Evolutionary conservation across 768 basidiomycete genomes (phyloP).

Genomic region (Hypsizygus marmoreus): DNA sequence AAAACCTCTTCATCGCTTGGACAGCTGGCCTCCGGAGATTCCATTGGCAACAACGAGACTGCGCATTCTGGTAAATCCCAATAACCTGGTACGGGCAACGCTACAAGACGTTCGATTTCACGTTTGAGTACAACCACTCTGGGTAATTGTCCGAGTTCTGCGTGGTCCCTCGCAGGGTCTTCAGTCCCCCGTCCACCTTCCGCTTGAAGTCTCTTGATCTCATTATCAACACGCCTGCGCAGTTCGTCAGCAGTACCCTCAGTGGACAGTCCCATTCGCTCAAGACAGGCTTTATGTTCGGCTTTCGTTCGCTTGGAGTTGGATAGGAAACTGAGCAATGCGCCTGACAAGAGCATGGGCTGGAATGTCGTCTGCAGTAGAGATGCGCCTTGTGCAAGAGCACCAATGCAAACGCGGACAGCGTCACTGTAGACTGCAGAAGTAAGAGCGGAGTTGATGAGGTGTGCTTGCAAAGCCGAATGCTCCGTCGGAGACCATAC

Average conservation of each 20-base stretch:
- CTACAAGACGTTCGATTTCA: slow-evolving; percentile 45
- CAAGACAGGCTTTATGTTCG: slow-evolving; percentile 41
- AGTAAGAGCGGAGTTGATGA: slow-evolving; percentile 43
- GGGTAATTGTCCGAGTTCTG: slow-evolving; percentile 45
- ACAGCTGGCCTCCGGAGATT: slow-evolving; percentile 20
- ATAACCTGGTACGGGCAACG: slow-evolving; percentile 48
- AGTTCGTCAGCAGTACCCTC: slow-evolving; percentile 40
- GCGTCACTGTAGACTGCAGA: slow-evolving; percentile 30
- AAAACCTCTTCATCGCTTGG: slow-evolving; percentile 44
- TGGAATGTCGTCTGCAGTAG: slow-evolving; percentile 51
- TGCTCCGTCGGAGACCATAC: slow-evolving; percentile 47
- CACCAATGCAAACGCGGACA: slow-evolving; percentile 50
- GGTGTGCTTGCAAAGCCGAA: slow-evolving; percentile 38
- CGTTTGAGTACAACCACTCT: slow-evolving; percentile 45
- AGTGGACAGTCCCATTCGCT: slow-evolving; percentile 39
- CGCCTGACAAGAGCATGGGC: slow-evolving; percentile 47
- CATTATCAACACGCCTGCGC: slow-evolving; percentile 36
- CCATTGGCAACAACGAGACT: slow-evolving; percentile 25
- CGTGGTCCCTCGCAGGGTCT: slow-evolving; percentile 27
- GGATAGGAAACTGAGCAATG: slow-evolving; percentile 41
- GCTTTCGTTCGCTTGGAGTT: slow-evolving; percentile 35
- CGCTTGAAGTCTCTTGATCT: slow-evolving; percentile 35
- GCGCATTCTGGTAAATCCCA: slow-evolving; percentile 49
- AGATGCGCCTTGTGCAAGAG: slow-evolving; percentile 48
- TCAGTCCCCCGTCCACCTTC: slow-evolving; percentile 20